Evolutionary conservation across 495 filamentous ascomycete genomes (phyloP), one percentile per base, ranked within the genome.

Genomic region (Chaetomium cochliodes): DNA sequence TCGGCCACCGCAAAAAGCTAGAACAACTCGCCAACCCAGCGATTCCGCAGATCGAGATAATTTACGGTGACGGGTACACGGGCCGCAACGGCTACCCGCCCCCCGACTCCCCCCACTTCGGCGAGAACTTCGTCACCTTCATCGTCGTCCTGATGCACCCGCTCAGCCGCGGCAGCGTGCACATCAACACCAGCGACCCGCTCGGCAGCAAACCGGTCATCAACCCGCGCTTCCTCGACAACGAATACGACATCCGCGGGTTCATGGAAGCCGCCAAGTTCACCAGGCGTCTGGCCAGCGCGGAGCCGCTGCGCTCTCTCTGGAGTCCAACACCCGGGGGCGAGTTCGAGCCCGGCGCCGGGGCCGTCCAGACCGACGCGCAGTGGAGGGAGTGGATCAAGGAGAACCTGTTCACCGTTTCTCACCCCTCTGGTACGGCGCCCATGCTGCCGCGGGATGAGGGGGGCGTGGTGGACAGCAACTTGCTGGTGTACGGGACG

Each of bases 101-200:
- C 7, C 54, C 47, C 1, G 65, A 66, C 26, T 61, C 62, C 13
- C 56, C 70, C 20, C 54, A 71, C 13, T 72, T 69, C 22, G 74
- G 73, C 9, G 64, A 72, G 13, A 74, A 71, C 12, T 74, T 77
- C 64, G 78, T 82, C 63, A 76, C 80, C 5, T 75, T 77, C 54
- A 71, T 80, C 63, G 70, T 72, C 12, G 75, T 68, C 12, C 41
- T 76, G 13, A 71, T 76, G 69, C 77, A 81, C 61, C 81, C 83
- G 0, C 77, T 86, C 41, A 75, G 76, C n/a, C 79, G 80, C 6
- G 85, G 84, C 9, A 83, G 71, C 61, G 77, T 86, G 25, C 85
- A 86, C 62, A 78, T 87, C 64, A 30, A 67, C 47, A 44, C 52
- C 2, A 5, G 6, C 0, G 61, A 52, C 15, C 62, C 62, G 23